Percentiles rank a stretch among this genome's conserved stretches.
Conservation (phyloP, 352 stramenopile species). For the Aphanomyces astaci region DNA sequence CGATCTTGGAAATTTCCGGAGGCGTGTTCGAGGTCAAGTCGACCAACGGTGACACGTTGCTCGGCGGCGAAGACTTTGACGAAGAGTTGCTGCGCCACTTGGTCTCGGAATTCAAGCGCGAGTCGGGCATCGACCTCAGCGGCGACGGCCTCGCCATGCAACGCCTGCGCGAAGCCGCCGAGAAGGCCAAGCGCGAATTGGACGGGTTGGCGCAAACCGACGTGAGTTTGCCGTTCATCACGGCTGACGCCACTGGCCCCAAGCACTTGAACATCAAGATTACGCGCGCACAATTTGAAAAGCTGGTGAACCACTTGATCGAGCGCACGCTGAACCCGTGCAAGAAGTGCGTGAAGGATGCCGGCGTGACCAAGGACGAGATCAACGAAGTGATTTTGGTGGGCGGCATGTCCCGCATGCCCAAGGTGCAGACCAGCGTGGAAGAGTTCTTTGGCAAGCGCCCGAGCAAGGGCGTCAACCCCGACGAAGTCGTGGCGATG, state of each 20-base stretch:
- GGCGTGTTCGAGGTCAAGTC: constrained; percentile 96
- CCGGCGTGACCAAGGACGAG: constrained; percentile 85
- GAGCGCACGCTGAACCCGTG: constrained; percentile 92
- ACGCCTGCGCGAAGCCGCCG: constrained; percentile 88
- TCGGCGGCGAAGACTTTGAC: constrained; percentile 97
- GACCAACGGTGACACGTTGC: constrained; percentile 94
- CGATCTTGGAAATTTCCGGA: constrained; percentile 94
- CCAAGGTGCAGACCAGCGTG: constrained; percentile 94
- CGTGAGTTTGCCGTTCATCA: constrained; percentile 97
- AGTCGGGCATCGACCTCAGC: constrained; percentile 91
- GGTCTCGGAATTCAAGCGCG: constrained; percentile 93
- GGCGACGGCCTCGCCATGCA: constrained; percentile 95
- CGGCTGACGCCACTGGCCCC: constrained; percentile 92
- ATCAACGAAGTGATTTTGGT: constrained; percentile 98
- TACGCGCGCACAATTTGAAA: constrained; percentile 92
- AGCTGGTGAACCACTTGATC: constrained; percentile 90
- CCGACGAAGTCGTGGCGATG: constrained; percentile 98
- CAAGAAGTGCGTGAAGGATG: constrained; percentile 87
- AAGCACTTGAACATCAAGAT: constrained; percentile 98
- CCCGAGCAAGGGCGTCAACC: constrained; percentile 95
- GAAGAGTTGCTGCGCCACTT: constrained; percentile 92
- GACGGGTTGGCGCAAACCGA: constrained; percentile 95
- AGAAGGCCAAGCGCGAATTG: constrained; percentile 96
- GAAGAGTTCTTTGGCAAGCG: constrained; percentile 96
- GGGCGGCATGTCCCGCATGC: constrained; percentile 98